Percentiles rank a stretch among this genome's conserved stretches.
phyloP scores from a whole-genome alignment of 2,329 filamentous ascomycete genomes.

The Cladosporium sp. region DNA sequence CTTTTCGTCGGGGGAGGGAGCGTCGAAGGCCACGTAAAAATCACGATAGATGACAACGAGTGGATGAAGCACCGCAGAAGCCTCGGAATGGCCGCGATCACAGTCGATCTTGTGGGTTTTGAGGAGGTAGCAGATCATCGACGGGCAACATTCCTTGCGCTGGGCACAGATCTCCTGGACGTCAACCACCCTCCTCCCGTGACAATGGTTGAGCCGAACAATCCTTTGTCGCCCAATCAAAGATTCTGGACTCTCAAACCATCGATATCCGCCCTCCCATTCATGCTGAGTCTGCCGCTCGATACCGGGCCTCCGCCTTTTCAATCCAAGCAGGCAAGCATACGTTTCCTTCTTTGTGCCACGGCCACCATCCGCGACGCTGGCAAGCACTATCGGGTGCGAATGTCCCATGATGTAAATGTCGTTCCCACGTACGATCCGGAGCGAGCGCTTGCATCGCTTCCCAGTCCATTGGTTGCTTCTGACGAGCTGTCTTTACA shows the following conservation, averaged over 20 bases:
- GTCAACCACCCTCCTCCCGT: conserved; percentile 46
- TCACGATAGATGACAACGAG: conserved; percentile 46
- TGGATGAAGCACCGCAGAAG: conserved; percentile 39
- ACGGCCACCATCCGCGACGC: conserved; percentile 46
- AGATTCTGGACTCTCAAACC: conserved; percentile 48
- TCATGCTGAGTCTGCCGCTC: conserved; percentile 49
- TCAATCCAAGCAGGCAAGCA: conserved; percentile 46
- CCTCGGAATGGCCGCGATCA: conserved; percentile 46
- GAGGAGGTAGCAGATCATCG: conserved; percentile 46
- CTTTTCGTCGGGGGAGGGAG: conserved; percentile 53
- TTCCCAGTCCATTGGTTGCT: conserved; percentile 48
- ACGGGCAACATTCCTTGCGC: conserved; percentile 46
- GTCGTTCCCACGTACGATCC: conserved; percentile 53
- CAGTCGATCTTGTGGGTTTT: conserved; percentile 48
- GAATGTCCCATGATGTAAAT: conserved; percentile 46
- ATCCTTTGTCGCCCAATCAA: conserved; percentile 33
- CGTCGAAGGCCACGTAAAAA: conserved; percentile 47
- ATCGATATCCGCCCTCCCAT: conserved; percentile 45
- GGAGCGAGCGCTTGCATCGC: conserved; percentile 50
- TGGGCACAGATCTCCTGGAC: conserved; percentile 50
- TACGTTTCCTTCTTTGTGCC: conserved; percentile 46
- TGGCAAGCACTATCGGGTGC: conserved; percentile 46
- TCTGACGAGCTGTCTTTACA: conserved; percentile 44
- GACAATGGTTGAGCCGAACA: conserved; percentile 44
- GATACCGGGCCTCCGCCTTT: conserved; percentile 53